Evolutionary conservation across 495 filamentous ascomycete genomes (phyloP).

Genomic region (Penicillium pancosmium): DNA sequence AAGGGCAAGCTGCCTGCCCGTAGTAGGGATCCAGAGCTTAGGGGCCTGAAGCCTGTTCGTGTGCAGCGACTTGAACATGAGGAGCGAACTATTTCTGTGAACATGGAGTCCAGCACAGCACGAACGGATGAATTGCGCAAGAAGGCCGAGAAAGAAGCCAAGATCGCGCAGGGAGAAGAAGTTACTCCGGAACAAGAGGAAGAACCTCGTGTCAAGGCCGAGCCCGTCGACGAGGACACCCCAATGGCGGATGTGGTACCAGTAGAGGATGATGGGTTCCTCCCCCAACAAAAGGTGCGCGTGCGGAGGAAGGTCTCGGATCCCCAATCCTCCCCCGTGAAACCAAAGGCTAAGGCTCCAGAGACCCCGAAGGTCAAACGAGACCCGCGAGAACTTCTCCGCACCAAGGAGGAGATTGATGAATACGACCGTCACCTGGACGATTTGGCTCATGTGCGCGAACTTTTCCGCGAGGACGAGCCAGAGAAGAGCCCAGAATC

Average conservation of each 20-base stretch:
- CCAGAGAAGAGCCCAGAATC: constrained; percentile 15
- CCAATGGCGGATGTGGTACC: constrained; percentile 40
- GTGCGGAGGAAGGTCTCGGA: constrained; percentile 39
- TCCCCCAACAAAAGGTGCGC: constrained; percentile 43
- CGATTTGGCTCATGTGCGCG: constrained; percentile 42
- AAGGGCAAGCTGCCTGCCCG: constrained; percentile 45
- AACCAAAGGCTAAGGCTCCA: constrained; percentile 3
- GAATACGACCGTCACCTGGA: constrained; percentile 48
- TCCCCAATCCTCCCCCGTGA: constrained; percentile 13
- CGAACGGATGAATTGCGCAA: constrained; percentile 45
- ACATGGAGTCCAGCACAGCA: constrained; percentile 54
- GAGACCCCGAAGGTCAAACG: constrained; percentile 14
- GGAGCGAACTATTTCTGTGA: constrained; percentile 51
- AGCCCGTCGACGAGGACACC: constrained; percentile 47
- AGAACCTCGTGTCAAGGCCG: constrained; percentile 41
- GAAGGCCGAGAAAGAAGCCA: constrained; percentile 38
- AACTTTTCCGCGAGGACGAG: constrained; percentile 36
- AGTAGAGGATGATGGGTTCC: constrained; percentile 41
- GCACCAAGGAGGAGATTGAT: constrained; percentile 50
- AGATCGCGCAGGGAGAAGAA: constrained; percentile 33
- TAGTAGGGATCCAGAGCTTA: constrained; percentile 22
- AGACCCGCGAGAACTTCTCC: constrained; percentile 41
- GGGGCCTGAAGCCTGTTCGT: constrained; percentile 49
- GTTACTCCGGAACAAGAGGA: constrained; percentile 6
- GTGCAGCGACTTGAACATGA: constrained; percentile 55